These are phyloP conservation scores for Gossypium rotundifolium DNA, from an alignment of 345 rosid genomes.

Conservation along the genomic window DNA sequence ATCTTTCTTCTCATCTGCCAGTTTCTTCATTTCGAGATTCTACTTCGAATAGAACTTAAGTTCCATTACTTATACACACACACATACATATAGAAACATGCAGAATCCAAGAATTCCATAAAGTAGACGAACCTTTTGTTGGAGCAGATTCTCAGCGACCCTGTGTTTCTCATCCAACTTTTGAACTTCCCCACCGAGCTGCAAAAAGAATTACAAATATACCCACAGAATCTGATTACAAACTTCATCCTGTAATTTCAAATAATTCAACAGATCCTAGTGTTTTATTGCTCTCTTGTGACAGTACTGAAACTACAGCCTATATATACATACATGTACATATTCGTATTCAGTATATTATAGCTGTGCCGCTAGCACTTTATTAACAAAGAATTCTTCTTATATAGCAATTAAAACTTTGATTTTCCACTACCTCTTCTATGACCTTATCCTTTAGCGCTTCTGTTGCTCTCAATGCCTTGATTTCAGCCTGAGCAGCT, in stretches of 20 bases:
- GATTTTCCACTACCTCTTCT: constrained; percentile 44
- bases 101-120: background rate
- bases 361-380: background rate
- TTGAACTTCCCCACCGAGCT: constrained; percentile 47
- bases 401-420: background rate
- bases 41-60: constrained; percentile 21
- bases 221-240: background rate
- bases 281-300: too few species aligned
- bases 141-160: constrained; percentile 44
- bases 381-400: too few species aligned
- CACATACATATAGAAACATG: background rate
- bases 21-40: constrained; percentile 74
- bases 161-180: constrained; percentile 51
- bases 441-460: constrained; percentile 59
- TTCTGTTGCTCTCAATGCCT: constrained; percentile 59
- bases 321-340: background rate
- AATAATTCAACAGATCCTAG: background rate
- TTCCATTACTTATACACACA: background rate
- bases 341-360: background rate
- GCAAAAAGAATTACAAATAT: constrained; percentile 15
- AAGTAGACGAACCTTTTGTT: constrained; percentile 47
- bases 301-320: background rate
- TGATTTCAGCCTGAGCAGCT: constrained; percentile 53
- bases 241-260: background rate
- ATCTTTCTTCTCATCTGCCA: constrained; percentile 63